A percentile compares a stretch with the other conserved stretches of the same genome.
Evolutionary conservation across 108 stramenopile genomes (phyloP).

Genomic region (Mayamaea pseudoterrestris): DNA sequence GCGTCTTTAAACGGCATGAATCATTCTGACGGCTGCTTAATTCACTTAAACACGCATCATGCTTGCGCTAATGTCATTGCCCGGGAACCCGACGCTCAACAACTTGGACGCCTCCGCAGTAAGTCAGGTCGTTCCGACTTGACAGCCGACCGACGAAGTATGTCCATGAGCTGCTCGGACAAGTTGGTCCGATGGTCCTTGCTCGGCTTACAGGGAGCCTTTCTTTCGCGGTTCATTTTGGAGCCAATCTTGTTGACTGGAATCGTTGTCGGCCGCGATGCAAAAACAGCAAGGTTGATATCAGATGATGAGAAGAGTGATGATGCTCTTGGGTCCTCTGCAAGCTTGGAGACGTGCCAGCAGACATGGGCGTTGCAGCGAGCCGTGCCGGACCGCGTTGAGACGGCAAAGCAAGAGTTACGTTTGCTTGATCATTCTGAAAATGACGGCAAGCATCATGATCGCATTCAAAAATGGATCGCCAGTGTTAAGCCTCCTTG

Average conservation of each 20-base stretch:
- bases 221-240: slow-evolving; percentile 27
- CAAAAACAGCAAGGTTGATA: too few relatives aligned
- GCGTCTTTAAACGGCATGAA: slow-evolving; percentile 12
- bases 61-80: slow-evolving; percentile 15
- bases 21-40: too few relatives aligned
- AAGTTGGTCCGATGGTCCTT: slow-evolving; percentile 77
- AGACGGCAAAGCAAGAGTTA: not conserved
- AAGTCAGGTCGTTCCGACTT: slow-evolving; percentile 89
- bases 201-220: slow-evolving; percentile 66
- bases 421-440: not conserved
- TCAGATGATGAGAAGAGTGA: too few relatives aligned
- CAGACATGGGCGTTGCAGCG: slow-evolving; percentile 47
- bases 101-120: slow-evolving; percentile 56
- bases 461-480: not conserved
- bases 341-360: slow-evolving; percentile 3
- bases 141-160: slow-evolving; percentile 48
- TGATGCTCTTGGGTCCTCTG: too few relatives aligned
- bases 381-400: slow-evolving; percentile 35
- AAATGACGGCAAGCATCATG: not conserved
- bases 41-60: not conserved
- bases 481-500: too few relatives aligned
- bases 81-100: slow-evolving; percentile 50
- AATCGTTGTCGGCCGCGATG: slow-evolving; percentile 56
- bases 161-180: slow-evolving; percentile 86
- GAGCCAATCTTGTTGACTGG: slow-evolving; percentile 42